phyloP scores from a whole-genome alignment of 331 rosid species.

The Spiraea crenata region DNA sequence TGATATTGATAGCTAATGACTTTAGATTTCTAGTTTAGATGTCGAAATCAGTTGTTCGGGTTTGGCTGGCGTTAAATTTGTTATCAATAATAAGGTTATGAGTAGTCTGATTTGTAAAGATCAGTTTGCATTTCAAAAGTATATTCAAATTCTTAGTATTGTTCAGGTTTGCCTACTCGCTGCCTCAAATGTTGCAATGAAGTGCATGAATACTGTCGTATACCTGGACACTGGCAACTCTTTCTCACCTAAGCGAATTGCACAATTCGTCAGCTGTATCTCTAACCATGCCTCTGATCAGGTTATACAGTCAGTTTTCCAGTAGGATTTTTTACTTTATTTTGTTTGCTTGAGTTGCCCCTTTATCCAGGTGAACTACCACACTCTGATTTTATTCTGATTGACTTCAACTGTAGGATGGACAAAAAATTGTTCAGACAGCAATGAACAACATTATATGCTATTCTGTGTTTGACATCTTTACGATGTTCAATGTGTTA shows the following conservation, averaged over 20 bases:
- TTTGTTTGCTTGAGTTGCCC: conserved; percentile 18
- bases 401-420: conserved; percentile 37
- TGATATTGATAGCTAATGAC: too few species aligned
- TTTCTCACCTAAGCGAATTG: conserved; percentile 75
- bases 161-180: conserved; percentile 71
- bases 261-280: conserved; percentile 44
- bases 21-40: too few species aligned
- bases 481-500: conserved; percentile 68
- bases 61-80: too few species aligned
- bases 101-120: too few species aligned
- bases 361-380: neutral
- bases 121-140: neutral
- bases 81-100: too few species aligned
- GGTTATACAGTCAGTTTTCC: conserved; percentile 33
- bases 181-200: conserved; percentile 63
- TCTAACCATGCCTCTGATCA: conserved; percentile 33
- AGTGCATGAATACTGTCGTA: conserved; percentile 48
- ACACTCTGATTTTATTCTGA: conserved; percentile 13
- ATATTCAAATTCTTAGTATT: conserved; percentile 14
- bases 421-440: conserved; percentile 38
- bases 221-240: conserved; percentile 82
- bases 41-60: too few species aligned
- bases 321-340: neutral
- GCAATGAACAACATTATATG: conserved; percentile 64
- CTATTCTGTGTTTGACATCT: conserved; percentile 72